Base-by-base conservation (phyloP, 805 yeast species). In the Metschnikowia picachoensis region DNA sequence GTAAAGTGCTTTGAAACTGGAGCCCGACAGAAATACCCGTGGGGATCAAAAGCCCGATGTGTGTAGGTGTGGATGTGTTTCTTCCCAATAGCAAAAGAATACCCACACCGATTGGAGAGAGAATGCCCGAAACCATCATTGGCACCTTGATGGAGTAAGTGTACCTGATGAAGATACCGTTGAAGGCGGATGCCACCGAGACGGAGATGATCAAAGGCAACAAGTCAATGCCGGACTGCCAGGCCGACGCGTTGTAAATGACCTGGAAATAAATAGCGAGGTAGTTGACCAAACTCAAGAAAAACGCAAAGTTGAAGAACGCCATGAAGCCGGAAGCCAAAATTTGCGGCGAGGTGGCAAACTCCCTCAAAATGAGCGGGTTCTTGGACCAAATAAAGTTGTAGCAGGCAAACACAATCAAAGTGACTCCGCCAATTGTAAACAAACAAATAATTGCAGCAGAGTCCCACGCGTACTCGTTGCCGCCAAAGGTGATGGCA, bases 401-500 rank as follows among this genome's bases (percentile, higher is more conserved):
- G 65, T 72, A 76, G 30, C 66, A 44, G 16, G 60, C 51, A 39
- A 78, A 77, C 0, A 46, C 50, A 9, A 66, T 49, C 5, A 70
- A 33, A 2, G 72, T 46, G 1, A 70, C 13, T 1, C 73, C 71
- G 8, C 83, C 82, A 31, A 80, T 34, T 8, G 76, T 61, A 42
- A 82, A 71, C 43, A 75, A 74, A 10, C 62, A 52, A 7, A 82
- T 73, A 3, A 79, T 77, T 4, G 77, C 72, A n/a, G 78, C 77
- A 0, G 83, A 74, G 2, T 63, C 57, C 87, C 87, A 83, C 1
- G 77, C 62, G 53, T 61, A 72, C 30, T 72, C 66, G 31, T 64
- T 60, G 2, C 83, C 82, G 15, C 85, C 86, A 53, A 80, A 74
- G 0, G 83, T 73, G 32, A 82, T 58, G 0, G 74, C 86, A 37